These are phyloP conservation scores for Thuja plicata DNA, from an alignment of 83 land plant species.

Conservation along the genomic window DNA sequence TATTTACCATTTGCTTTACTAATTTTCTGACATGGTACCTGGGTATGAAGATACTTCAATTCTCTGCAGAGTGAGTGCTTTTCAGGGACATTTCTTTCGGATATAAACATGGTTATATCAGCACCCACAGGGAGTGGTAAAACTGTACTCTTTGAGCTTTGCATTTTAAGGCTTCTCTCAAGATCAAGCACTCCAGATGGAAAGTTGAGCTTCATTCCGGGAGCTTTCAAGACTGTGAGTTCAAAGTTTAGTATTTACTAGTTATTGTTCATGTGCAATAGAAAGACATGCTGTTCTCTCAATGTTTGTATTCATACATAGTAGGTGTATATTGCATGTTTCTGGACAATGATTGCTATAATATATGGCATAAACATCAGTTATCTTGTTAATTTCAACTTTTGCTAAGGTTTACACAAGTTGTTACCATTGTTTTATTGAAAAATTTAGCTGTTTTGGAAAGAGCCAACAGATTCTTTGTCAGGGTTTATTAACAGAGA, in stretches of 20 bases:
- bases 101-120: slow-evolving; percentile 88
- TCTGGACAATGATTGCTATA: not conserved
- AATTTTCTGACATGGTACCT: not conserved
- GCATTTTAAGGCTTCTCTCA: slow-evolving; percentile 83
- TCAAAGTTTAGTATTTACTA: not conserved
- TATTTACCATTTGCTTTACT: not conserved
- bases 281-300: not conserved
- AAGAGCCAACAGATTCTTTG: not conserved
- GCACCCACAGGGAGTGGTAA: slow-evolving; percentile 99
- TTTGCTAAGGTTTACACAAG: not conserved
- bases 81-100: slow-evolving; percentile 70
- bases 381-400: not conserved
- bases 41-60: slow-evolving; percentile 81
- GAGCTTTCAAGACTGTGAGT: slow-evolving; percentile 81
- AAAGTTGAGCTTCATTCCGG: slow-evolving; percentile 57
- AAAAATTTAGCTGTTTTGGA: no score
- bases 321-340: not conserved
- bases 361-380: not conserved
- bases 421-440: not conserved
- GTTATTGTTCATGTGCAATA: slow-evolving; percentile 16
- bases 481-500: not conserved
- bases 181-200: slow-evolving; percentile 65
- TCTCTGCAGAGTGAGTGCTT: slow-evolving; percentile 98
- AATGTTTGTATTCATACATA: not conserved
- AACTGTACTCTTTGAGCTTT: slow-evolving; percentile 96